Base-by-base conservation (phyloP, 208 protist species). In the Trypanosoma cruzi region DNA sequence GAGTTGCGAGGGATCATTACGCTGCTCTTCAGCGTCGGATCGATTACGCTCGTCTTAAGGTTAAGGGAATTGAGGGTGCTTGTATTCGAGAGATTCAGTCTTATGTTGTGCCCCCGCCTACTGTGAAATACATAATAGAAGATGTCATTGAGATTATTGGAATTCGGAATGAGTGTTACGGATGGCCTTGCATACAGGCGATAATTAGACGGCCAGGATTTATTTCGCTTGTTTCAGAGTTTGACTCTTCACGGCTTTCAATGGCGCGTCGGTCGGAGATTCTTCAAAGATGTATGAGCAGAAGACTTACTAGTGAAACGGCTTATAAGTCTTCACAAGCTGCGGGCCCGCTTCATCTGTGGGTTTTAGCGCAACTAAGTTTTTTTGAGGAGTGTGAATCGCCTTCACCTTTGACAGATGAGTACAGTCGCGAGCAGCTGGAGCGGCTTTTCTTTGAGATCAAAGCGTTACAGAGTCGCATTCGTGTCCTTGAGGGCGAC, bases 131-230 rank as follows among this genome's bases (percentile, higher is more conserved):
- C 24, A 69, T 86, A 57, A 28, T 86, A 11, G 50, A 78, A 60
- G 61, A 74, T 64, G 73, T 86, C 10, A 53, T 86, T 2, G 73
- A 75, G 46, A 67, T 86, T 42, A 36, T 86, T 36, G 70, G 81
- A 29, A 76, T 77, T 63, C 49, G 42, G 22, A 6, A 66, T 3
- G 14, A 26, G 3, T 37, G 53, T 58, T 56, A 54, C 28, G 48
- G 50, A 48, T 86, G 77, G 81, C 16, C 16, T 16, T 20, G 42
- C 62, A 62, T 81, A 48, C 68, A 77, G 55, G 57, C 36, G 29
- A 40, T 73, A 26, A 53, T 80, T 11, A 67, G 59, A 16, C 64
- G 75, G 29, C 20, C 36, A n/a, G 71, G 68, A 20, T 86, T 86
- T 66, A 62, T 86, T 46, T 49, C 68, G 8, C 48, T 48, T n/a